phyloP scores from a whole-genome alignment of 164 flowering plant genomes.

The Echeveria elegans region DNA sequence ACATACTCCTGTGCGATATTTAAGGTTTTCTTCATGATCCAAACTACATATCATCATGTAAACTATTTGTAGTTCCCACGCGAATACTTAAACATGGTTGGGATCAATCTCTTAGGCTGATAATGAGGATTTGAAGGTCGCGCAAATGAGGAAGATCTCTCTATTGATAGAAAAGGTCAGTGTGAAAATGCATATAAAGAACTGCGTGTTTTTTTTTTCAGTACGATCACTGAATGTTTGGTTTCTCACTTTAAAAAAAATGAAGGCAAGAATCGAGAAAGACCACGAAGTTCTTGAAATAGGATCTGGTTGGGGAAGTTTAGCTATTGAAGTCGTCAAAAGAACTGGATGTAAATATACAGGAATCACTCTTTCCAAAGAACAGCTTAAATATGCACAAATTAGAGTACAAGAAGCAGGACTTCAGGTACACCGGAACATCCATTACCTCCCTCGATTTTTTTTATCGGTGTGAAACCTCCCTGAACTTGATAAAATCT shows the following conservation, averaged over 20 bases:
- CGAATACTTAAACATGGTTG: background rate
- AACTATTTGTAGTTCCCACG: background rate
- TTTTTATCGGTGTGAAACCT: background rate
- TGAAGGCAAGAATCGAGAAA: slow-evolving; percentile 52
- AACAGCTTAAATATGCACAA: slow-evolving; percentile 74
- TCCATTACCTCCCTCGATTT: background rate
- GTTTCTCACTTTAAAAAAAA: background rate
- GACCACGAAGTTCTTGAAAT: slow-evolving; percentile 81
- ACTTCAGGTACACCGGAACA: slow-evolving; percentile 43
- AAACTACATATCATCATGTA: background rate
- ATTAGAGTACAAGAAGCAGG: slow-evolving; percentile 71
- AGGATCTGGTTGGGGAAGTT: slow-evolving; percentile 92
- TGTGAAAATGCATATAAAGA: too few relatives aligned
- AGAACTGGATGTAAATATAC: slow-evolving; percentile 87
- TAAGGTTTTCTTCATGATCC: slow-evolving; percentile 36
- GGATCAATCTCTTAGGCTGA: slow-evolving; percentile 27
- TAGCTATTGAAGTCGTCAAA: slow-evolving; percentile 84
- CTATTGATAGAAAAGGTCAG: slow-evolving; percentile 73
- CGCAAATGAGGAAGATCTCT: slow-evolving; percentile 73
- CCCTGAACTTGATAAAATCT: background rate
- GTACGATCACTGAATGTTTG: background rate
- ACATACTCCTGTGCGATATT: slow-evolving; percentile 84
- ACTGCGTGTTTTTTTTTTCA: too few relatives aligned
- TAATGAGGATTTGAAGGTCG: slow-evolving; percentile 65
- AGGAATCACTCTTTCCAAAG: slow-evolving; percentile 79